Conservation (phyloP, 2,329 filamentous ascomycete species). For the Talaromyces islandicus region DNA sequence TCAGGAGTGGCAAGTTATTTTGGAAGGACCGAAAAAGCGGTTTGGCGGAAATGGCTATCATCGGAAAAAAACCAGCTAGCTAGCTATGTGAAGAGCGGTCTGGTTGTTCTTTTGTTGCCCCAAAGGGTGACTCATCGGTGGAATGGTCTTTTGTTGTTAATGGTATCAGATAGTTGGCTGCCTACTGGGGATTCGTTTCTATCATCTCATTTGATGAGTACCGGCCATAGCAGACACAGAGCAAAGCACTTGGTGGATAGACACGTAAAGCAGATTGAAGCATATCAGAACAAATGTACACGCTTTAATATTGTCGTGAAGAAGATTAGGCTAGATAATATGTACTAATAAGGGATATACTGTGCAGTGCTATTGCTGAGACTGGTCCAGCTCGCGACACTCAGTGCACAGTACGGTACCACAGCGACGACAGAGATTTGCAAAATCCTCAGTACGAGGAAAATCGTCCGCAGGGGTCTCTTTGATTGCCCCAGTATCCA, state of each 20-base stretch:
- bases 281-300: neutral
- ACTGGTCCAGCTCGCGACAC: neutral
- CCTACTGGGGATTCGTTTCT: neutral
- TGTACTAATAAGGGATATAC: neutral
- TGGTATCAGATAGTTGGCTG: too few relatives aligned
- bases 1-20: neutral
- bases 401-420: neutral
- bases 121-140: neutral
- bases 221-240: neutral
- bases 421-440: neutral
- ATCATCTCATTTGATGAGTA: neutral
- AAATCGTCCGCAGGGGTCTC: neutral
- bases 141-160: neutral
- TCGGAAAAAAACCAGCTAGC: neutral
- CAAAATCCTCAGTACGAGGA: neutral
- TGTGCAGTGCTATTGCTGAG: neutral
- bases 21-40: neutral
- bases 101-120: neutral
- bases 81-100: neutral
- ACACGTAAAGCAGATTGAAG: neutral
- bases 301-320: neutral
- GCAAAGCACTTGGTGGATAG: neutral
- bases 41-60: neutral
- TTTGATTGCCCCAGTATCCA: conserved; percentile 6
- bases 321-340: neutral